A percentile compares a stretch with the other conserved stretches of the same genome.
Evolutionary conservation across 371 early-diverging fungal species (phyloP).

Genomic region (Lichtheimia hyalospora): DNA sequence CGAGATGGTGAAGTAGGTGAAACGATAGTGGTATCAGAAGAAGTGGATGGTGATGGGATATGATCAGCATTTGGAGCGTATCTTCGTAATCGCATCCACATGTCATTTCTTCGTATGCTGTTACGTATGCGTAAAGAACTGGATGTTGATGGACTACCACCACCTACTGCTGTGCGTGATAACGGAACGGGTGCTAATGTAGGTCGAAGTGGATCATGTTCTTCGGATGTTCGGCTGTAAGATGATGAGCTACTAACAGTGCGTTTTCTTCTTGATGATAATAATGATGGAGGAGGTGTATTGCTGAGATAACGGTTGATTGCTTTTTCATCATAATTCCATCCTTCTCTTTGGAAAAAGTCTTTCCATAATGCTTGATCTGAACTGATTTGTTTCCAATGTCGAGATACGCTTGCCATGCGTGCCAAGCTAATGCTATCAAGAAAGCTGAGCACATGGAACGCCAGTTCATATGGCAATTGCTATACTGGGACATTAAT

Average conservation of each 20-base stretch:
- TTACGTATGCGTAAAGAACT: slow-evolving; percentile 1
- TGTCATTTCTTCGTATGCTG: slow-evolving; percentile 15
- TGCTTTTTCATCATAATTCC: slow-evolving; percentile 49
- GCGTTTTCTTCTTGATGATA: not conserved
- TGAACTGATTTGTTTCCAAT: slow-evolving; percentile 59
- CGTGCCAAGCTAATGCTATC: slow-evolving; percentile 47
- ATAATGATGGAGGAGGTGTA: not conserved
- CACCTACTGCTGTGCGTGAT: slow-evolving; percentile 19
- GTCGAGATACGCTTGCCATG: slow-evolving; percentile 55
- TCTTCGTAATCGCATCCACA: slow-evolving; percentile 12
- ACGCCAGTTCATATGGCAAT: slow-evolving; percentile 65
- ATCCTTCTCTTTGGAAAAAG: slow-evolving; percentile 51
- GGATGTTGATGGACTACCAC: not conserved
- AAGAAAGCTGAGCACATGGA: slow-evolving; percentile 61
- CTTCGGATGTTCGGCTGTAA: slow-evolving; percentile 1
- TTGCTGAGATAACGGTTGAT: slow-evolving; percentile 44
- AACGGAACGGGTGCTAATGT: slow-evolving; percentile 21
- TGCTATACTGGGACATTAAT: slow-evolving; percentile 17
- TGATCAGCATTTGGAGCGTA: not conserved
- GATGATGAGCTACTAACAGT: not conserved
- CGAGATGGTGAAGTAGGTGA: slow-evolving; percentile 21
- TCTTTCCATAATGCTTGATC: slow-evolving; percentile 72
- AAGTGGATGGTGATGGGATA: not conserved
- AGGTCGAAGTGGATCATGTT: slow-evolving; percentile 6
- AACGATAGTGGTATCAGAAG: slow-evolving; percentile 7